These are phyloP conservation scores for Colletotrichum scovillei DNA, from an alignment of 2,329 filamentous ascomycete genomes.

Conservation along the genomic window DNA sequence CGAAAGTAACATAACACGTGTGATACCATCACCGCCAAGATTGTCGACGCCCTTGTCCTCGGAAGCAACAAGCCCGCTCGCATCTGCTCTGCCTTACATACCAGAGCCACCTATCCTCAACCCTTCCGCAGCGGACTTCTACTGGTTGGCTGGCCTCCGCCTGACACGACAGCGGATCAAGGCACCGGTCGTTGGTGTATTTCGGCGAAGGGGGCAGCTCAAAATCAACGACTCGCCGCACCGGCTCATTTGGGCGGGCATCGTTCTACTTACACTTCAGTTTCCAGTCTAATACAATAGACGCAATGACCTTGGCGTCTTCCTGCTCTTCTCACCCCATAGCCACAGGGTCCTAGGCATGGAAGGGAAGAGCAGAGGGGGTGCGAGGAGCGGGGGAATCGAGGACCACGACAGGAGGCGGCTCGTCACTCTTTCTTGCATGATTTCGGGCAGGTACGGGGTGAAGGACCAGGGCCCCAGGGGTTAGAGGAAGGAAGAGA, in stretches of 20 bases:
- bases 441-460: neutral
- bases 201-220: neutral
- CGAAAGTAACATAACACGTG: neutral
- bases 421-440: neutral
- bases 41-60: neutral
- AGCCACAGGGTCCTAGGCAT: neutral
- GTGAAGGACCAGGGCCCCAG: neutral
- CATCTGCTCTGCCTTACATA: neutral
- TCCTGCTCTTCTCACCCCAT: neutral
- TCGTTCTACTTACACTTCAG: neutral
- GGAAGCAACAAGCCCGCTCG: neutral
- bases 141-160: neutral
- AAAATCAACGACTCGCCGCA: conserved; percentile 13
- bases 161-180: neutral
- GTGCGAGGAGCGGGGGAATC: neutral
- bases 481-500: neutral
- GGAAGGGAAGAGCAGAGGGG: neutral
- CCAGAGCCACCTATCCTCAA: no score
- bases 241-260: neutral
- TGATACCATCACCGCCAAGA: neutral
- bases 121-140: conserved; percentile 1
- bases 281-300: neutral
- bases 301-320: neutral
- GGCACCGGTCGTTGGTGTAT: neutral
- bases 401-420: neutral